These are phyloP conservation scores for Mycena sanguinolenta DNA, from an alignment of 768 basidiomycete species.

Conservation along the genomic window DNA sequence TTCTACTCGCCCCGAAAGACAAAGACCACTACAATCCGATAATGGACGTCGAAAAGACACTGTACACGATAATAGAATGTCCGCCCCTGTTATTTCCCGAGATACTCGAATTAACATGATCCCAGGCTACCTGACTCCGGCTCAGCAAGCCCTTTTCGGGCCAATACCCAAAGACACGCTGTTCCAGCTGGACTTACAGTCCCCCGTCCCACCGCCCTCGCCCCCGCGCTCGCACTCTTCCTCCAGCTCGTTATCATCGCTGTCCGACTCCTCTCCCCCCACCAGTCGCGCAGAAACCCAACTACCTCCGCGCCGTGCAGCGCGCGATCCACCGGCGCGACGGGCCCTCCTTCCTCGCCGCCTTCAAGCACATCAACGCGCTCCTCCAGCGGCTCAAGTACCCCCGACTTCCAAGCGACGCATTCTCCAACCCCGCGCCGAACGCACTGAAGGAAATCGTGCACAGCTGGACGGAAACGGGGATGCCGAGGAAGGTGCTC, in stretches of 20 bases:
- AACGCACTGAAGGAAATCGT: slow-evolving; percentile 66
- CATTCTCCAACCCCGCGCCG: slow-evolving; percentile 56
- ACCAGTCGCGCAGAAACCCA: slow-evolving; percentile 42
- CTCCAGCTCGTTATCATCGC: slow-evolving; percentile 46
- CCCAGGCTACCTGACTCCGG: slow-evolving; percentile 75
- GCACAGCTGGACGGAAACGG: slow-evolving; percentile 63
- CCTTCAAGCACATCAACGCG: slow-evolving; percentile 72
- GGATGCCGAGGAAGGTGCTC: slow-evolving; percentile 75
- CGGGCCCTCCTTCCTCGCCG: slow-evolving; percentile 77
- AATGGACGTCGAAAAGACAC: slow-evolving; percentile 78
- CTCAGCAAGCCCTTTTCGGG: slow-evolving; percentile 77
- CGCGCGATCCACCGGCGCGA: slow-evolving; percentile 78
- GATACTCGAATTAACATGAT: slow-evolving; percentile 22
- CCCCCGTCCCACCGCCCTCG: slow-evolving; percentile 52
- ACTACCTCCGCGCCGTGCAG: slow-evolving; percentile 72
- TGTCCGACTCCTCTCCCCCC: slow-evolving; percentile 47
- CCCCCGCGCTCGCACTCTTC: slow-evolving; percentile 52
- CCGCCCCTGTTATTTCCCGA: slow-evolving; percentile 38
- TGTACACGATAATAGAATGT: slow-evolving; percentile 83
- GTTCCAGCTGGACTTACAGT: slow-evolving; percentile 49
- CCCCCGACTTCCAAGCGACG: slow-evolving; percentile 66
- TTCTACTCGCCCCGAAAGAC: slow-evolving; percentile 85
- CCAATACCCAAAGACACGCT: slow-evolving; percentile 67
- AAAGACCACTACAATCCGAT: slow-evolving; percentile 91
- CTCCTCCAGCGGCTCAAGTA: slow-evolving; percentile 77